Base-by-base conservation (phyloP, 345 rosid genomes). In the Brassica carinata region DNA sequence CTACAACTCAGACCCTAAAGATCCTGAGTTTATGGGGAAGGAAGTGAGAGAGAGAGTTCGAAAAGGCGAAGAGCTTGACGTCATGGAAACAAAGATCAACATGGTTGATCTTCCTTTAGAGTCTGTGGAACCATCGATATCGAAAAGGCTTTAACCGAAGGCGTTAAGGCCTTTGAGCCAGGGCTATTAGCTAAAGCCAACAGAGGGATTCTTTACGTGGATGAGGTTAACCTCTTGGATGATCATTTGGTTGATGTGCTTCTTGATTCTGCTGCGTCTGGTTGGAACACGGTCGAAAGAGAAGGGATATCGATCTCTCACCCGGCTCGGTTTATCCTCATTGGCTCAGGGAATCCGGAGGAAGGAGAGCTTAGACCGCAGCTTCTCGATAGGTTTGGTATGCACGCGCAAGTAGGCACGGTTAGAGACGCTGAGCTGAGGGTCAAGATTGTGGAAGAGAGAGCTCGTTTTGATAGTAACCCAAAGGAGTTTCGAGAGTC, bases 51-150 rank as follows among this genome's bases (percentile, higher is more conserved):
- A 93, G 69, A 84, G 72, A 51, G 73, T 92, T 6, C 30, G 80
- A 59, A 88, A 77, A 73, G 98, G 98, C 27, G 88, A 91, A 68
- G 31, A 86, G 59, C 85, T 92, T 57, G 53, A 85, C 0, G 71
- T 92, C 30, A 14, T 77, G 48, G 83, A 85, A 7, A 88, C 91
- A 8, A 91, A 90, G 71, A 93, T 96, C 85, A 96, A 89, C 68
- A 91, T 96, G 99, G 98, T 95, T 81, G 99, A 95, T 85, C 89
- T 95, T 86, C 99, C 99, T 0, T 81, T 95, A 73, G 99, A 84
- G 98, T 93, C n/a, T 95, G 98, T n/a, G 98, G 98, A 14, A 94
- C 99, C 0, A 94, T 94, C 13, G 98, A 94, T 74, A 94, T 95
- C 3, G 98, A 95, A 69, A 95, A 95, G 87, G 99, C 99, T 58